These are phyloP conservation scores for Xylaria sp. DNA, from an alignment of 495 filamentous ascomycete genomes.

Conservation along the genomic window DNA sequence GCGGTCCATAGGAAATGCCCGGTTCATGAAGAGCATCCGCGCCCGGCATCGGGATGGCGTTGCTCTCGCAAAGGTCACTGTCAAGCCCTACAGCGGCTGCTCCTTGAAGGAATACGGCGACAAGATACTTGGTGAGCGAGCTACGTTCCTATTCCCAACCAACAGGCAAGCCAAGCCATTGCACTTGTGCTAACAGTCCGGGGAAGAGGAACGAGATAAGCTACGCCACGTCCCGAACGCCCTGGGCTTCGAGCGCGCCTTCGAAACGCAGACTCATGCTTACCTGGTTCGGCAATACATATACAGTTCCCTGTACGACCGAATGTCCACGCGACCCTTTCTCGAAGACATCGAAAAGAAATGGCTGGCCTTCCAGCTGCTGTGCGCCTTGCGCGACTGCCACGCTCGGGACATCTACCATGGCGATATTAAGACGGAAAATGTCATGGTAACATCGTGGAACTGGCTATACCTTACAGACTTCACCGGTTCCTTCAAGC, in stretches of 20 bases:
- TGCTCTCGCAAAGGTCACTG: constrained; percentile 90
- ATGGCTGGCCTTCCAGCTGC: constrained; percentile 96
- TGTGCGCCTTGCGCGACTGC: constrained; percentile 91
- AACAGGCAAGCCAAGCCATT: not conserved
- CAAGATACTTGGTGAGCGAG: constrained; percentile 70
- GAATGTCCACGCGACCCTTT: constrained; percentile 95
- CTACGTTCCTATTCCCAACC: not conserved
- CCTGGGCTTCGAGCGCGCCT: constrained; percentile 82
- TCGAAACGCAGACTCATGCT: constrained; percentile 89
- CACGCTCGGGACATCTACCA: constrained; percentile 92
- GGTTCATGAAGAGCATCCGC: constrained; percentile 96
- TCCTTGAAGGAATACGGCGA: constrained; percentile 78
- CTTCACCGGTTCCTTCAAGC: constrained; percentile 95
- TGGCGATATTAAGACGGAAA: constrained; percentile 98
- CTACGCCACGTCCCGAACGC: constrained; percentile 90
- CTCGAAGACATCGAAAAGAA: constrained; percentile 98
- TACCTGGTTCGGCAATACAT: constrained; percentile 96
- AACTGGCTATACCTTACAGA: constrained; percentile 98
- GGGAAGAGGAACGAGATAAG: constrained; percentile 76
- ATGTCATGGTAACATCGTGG: constrained; percentile 96
- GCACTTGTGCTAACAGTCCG: constrained; percentile 28
- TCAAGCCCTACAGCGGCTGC: constrained; percentile 83
- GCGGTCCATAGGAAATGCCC: constrained; percentile 88
- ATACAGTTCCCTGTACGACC: constrained; percentile 96
- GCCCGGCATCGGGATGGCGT: constrained; percentile 88